Percentiles rank a stretch among this genome's conserved stretches.
phyloP scores from a whole-genome alignment of 805 yeast species.

The Zygoascus biomembranicola region DNA sequence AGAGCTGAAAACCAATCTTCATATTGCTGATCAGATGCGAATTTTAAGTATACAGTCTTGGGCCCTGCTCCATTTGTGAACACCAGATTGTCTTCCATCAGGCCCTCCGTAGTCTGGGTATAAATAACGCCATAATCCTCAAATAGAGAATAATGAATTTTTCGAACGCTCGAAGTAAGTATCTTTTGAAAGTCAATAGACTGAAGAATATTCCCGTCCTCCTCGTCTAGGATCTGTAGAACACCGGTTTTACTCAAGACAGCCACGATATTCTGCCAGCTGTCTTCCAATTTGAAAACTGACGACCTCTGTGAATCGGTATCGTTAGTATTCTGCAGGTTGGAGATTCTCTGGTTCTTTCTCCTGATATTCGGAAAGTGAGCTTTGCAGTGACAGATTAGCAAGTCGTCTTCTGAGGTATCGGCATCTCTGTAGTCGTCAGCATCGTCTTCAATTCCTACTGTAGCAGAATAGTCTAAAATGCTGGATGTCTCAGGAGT shows the following conservation, averaged over 20 bases:
- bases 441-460: neutral
- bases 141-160: constrained; percentile 14
- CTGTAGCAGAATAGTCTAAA: neutral
- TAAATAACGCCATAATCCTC: constrained; percentile 12
- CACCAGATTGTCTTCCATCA: neutral
- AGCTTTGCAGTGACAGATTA: constrained; percentile 15
- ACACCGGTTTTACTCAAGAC: constrained; percentile 10
- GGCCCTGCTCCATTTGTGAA: neutral
- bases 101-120: constrained; percentile 9
- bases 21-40: constrained; percentile 18
- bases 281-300: constrained; percentile 8
- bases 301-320: neutral
- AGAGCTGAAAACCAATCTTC: constrained; percentile 28
- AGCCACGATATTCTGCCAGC: constrained; percentile 15
- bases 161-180: constrained; percentile 15
- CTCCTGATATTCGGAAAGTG: constrained; percentile 10
- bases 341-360: neutral
- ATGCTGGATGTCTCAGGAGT: neutral
- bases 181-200: constrained; percentile 12
- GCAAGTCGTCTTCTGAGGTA: constrained; percentile 5
- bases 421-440: neutral
- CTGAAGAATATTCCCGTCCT: constrained; percentile 13
- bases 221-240: constrained; percentile 12
- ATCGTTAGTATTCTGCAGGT: too few species aligned
- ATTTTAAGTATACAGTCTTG: neutral